Conservation (phyloP, 768 basidiomycete species). For the Psilocybe subaeruginosa region DNA sequence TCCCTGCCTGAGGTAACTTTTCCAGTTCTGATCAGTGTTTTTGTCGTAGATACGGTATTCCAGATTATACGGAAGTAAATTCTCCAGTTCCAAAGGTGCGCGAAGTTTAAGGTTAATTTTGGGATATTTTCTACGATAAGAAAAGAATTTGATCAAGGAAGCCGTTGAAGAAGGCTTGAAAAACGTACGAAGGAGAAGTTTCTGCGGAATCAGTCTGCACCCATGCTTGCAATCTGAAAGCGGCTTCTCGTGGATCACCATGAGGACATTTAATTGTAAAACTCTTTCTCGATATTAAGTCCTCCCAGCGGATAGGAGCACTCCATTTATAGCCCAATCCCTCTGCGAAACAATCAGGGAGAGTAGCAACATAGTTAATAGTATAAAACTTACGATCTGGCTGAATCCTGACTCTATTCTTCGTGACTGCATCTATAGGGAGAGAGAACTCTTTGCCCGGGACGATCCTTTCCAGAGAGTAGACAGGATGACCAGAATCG, state of each 20-base stretch:
- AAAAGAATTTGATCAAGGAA: slow-evolving; percentile 35
- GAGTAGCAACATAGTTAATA: background rate
- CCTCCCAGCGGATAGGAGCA: slow-evolving; percentile 85
- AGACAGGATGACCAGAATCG: slow-evolving; percentile 77
- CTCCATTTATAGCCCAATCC: slow-evolving; percentile 98
- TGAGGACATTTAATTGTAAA: slow-evolving; percentile 89
- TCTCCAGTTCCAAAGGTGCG: slow-evolving; percentile 95
- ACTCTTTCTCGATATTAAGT: slow-evolving; percentile 67
- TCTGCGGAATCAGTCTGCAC: slow-evolving; percentile 71
- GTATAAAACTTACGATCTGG: slow-evolving; percentile 77
- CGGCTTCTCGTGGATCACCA: slow-evolving; percentile 75
- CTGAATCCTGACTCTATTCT: slow-evolving; percentile 81
- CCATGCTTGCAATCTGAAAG: slow-evolving; percentile 95
- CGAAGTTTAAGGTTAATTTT: slow-evolving; percentile 84
- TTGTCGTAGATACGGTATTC: slow-evolving; percentile 98
- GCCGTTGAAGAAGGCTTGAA: slow-evolving; percentile 70
- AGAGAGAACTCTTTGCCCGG: slow-evolving; percentile 89
- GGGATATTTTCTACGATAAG: slow-evolving; percentile 68
- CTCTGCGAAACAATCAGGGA: slow-evolving; percentile 47
- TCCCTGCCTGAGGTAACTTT: slow-evolving; percentile 89
- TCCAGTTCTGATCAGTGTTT: slow-evolving; percentile 92
- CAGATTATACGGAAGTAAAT: slow-evolving; percentile 90
- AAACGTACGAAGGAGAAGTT: slow-evolving; percentile 51
- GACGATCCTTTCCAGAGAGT: slow-evolving; percentile 84
- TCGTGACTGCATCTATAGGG: slow-evolving; percentile 87